Conservation (phyloP, 2,329 filamentous ascomycete species). For the Beauveria sp. region DNA sequence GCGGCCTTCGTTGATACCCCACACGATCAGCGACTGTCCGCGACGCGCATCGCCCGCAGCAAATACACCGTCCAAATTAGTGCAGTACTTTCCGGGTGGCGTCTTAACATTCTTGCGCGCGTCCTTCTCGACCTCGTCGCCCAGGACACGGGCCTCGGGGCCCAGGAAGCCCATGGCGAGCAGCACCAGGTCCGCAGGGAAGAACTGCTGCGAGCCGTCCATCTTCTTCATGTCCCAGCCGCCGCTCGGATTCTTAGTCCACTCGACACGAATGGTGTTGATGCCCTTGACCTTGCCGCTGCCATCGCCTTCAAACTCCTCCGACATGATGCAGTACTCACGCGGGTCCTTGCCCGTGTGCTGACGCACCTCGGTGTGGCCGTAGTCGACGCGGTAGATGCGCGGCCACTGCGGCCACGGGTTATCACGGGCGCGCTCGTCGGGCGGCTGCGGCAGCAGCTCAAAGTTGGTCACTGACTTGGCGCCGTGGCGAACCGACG, state of each 20-base stretch:
- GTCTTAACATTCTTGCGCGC: conserved; percentile 95
- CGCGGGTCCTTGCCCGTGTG: conserved; percentile 94
- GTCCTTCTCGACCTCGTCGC: conserved; percentile 85
- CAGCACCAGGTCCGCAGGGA: conserved; percentile 89
- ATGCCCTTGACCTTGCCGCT: conserved; percentile 86
- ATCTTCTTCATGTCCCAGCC: conserved; percentile 99
- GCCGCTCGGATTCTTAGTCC: conserved; percentile 81
- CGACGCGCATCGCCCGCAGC: conserved; percentile 92
- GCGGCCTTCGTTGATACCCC: conserved; percentile 96
- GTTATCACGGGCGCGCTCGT: conserved; percentile 86
- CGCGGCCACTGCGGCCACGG: conserved; percentile 98
- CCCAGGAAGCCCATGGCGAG: conserved; percentile 97
- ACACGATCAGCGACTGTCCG: conserved; percentile 92
- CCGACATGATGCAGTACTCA: conserved; percentile 97
- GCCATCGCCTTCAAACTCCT: conserved; percentile 89
- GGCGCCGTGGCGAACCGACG: conserved; percentile 87
- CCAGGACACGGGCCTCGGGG: conserved; percentile 80
- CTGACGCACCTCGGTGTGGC: conserved; percentile 89
- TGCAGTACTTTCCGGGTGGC: conserved; percentile 75
- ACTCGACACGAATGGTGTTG: conserved; percentile 91
- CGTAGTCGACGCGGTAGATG: conserved; percentile 97
- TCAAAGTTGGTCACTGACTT: conserved; percentile 97
- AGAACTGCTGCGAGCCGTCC: conserved; percentile 88
- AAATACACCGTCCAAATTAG: conserved; percentile 82
- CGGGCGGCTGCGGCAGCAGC: conserved; percentile 83